These are phyloP conservation scores for Candida parachauliodes DNA, from an alignment of 805 yeast genomes.

Conservation along the genomic window DNA sequence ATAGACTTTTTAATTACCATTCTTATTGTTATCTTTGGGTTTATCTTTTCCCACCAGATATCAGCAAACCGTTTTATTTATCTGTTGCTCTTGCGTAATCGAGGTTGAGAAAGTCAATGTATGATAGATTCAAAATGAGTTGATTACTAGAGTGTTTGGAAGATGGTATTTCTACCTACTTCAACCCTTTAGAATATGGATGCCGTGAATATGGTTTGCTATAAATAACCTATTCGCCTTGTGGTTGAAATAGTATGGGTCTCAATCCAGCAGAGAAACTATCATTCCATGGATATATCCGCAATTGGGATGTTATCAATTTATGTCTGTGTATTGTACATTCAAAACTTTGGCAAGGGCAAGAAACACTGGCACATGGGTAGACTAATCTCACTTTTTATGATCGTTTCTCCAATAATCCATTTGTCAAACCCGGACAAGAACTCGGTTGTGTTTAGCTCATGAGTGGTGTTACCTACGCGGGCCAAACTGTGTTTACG, in stretches of 20 bases:
- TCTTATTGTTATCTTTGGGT: conserved; percentile 56
- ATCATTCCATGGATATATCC: conserved; percentile 36
- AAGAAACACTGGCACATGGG: conserved; percentile 57
- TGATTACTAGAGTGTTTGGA: conserved; percentile 40
- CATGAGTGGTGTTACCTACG: conserved; percentile 49
- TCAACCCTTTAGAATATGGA: conserved; percentile 34
- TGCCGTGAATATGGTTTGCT: conserved; percentile 31
- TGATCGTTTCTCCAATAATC: conserved; percentile 48
- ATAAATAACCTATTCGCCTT: conserved; percentile 32
- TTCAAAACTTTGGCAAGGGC: conserved; percentile 23
- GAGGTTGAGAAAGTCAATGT: conserved; percentile 33
- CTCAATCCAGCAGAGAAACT: conserved; percentile 27
- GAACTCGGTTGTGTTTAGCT: conserved; percentile 46
- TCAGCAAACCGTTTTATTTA: conserved; percentile 25
- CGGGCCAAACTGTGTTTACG: conserved; percentile 60
- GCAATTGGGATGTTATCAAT: conserved; percentile 33
- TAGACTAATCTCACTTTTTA: conserved; percentile 36
- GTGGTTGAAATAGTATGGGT: conserved; percentile 26
- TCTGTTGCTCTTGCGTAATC: conserved; percentile 23
- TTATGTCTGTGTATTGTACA: conserved; percentile 23
- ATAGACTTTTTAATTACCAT: conserved; percentile 60
- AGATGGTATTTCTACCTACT: conserved; percentile 37
- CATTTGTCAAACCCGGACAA: conserved; percentile 39
- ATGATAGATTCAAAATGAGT: conserved; percentile 25
- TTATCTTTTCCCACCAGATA: conserved; percentile 53